Base-by-base conservation (phyloP, 2,329 filamentous ascomycete species). In the Cladophialophora exuberans region DNA sequence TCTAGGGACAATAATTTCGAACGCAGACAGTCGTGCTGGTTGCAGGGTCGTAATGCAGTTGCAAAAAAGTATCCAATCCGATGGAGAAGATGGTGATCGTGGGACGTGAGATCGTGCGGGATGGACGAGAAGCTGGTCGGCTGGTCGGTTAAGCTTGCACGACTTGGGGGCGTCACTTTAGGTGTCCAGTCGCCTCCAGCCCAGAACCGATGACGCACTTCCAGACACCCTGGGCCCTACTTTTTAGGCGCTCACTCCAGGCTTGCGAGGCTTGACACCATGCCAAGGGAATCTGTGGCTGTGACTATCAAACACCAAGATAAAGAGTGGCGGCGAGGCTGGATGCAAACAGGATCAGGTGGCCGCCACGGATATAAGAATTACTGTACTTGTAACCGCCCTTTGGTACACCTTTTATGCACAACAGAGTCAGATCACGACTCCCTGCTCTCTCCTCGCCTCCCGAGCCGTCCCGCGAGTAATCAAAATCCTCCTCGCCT, bases 61-160 rank as follows among this genome's bases (percentile, higher is more conserved):
- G 38, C 26, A 42, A 50, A 28, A 28, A 35, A 50, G 43, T 53
- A 57, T 61, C 58, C 58, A 61, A 61, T 56, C 58, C 51, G 47
- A 54, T n/a, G 48, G 44, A 44, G 52, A 17, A 47, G 47, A 45
- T 54, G 41, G 42, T 53, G 48, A 52, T 61, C 58, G 58, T 61
- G 58, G 52, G 47, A 50, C 51, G 45, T 33, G 30, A 47, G 43
- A 39, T 30, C 51, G 45, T 59, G 56, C 56, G 52, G 51, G 56
- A 58, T 60, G 54, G 46, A 39, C 31, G 41, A 52, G 38, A 22
- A 31, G 36, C 20, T 44, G 11, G 26, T 28, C n/a, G n/a, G n/a
- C n/a, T n/a, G n/a, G n/a, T n/a, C n/a, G 13, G 47, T 20, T 48
- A 25, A 42, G 35, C 17, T n/a, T 26, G 47, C n/a, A n/a, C n/a